A percentile compares a stretch with the other conserved stretches of the same genome.
Evolutionary conservation across 2,329 filamentous ascomycete species (phyloP).

Genomic region (Aureobasidium zeae): DNA sequence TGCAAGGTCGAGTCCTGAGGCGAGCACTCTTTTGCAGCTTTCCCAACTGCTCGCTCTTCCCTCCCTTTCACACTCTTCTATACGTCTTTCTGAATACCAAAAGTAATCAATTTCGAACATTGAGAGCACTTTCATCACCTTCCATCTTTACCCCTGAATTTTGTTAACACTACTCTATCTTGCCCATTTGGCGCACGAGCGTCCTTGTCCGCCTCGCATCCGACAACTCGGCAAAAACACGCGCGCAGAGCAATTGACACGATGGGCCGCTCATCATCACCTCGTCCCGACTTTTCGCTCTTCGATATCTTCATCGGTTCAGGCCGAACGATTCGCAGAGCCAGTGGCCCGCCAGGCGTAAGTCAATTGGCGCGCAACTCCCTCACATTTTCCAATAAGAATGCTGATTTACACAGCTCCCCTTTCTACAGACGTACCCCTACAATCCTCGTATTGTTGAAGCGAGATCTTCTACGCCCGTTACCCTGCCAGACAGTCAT

Average conservation of each 20-base stretch:
- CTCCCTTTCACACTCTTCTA: no score
- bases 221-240: no score
- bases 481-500: not conserved
- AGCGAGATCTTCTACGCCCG: not conserved
- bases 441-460: no score
- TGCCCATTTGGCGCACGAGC: no score
- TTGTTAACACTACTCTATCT: not conserved
- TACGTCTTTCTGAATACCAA: no score
- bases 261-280: not conserved
- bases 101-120: no score
- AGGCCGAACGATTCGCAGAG: slow-evolving; percentile 12
- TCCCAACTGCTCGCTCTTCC: no score
- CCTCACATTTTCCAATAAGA: not conserved
- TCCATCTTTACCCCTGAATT: no score
- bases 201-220: not conserved
- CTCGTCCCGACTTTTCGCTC: not conserved
- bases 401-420: slow-evolving; percentile 9
- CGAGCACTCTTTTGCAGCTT: no score
- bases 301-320: slow-evolving; percentile 15
- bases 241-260: no score
- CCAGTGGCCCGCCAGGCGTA: slow-evolving; percentile 11
- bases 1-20: no score
- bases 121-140: no score
- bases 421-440: not conserved
- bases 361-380: not conserved